Conservation (phyloP, 495 filamentous ascomycete species). For the Parachaetomium inaequale region DNA sequence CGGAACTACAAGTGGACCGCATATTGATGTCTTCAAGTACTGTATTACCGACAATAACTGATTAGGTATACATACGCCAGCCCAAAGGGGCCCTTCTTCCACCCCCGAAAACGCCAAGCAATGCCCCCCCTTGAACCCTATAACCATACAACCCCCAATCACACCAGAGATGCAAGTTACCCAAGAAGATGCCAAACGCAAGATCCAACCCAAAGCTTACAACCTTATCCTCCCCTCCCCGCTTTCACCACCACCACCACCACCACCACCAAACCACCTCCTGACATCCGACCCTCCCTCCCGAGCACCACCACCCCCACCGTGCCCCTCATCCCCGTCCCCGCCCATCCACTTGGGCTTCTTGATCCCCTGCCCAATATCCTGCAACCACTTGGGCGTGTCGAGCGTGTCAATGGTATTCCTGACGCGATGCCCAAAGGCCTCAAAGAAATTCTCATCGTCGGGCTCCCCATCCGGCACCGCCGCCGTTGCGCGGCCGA, state of each 20-base stretch:
- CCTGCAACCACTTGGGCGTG: conserved; percentile 73
- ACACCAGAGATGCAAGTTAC: neutral
- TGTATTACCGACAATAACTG: neutral
- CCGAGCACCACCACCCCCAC: conserved; percentile 13
- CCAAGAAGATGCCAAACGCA: neutral
- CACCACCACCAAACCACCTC: conserved; percentile 44
- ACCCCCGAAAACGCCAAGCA: conserved; percentile 5
- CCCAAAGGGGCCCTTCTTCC: neutral
- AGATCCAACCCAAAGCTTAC: conserved; percentile 5
- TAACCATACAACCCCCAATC: neutral
- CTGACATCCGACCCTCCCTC: conserved; percentile 37
- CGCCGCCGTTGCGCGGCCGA: conserved; percentile 21
- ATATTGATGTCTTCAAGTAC: too few relatives aligned
- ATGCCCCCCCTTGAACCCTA: conserved; percentile 8
- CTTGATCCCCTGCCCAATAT: conserved; percentile 60
- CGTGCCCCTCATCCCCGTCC: conserved; percentile 36
- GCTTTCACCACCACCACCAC: conserved; percentile 1
- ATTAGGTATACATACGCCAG: neutral
- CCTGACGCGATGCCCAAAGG: conserved; percentile 75
- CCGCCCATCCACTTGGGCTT: conserved; percentile 83
- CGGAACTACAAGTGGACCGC: too few relatives aligned
- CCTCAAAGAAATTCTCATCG: conserved; percentile 77
- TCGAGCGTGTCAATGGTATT: conserved; percentile 89
- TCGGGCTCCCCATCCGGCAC: conserved; percentile 53
- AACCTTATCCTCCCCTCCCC: conserved; percentile 29